Evolutionary conservation across 768 basidiomycete genomes (phyloP), one percentile per base, ranked within the genome.

Genomic region (Boletus tylopilopsis): DNA sequence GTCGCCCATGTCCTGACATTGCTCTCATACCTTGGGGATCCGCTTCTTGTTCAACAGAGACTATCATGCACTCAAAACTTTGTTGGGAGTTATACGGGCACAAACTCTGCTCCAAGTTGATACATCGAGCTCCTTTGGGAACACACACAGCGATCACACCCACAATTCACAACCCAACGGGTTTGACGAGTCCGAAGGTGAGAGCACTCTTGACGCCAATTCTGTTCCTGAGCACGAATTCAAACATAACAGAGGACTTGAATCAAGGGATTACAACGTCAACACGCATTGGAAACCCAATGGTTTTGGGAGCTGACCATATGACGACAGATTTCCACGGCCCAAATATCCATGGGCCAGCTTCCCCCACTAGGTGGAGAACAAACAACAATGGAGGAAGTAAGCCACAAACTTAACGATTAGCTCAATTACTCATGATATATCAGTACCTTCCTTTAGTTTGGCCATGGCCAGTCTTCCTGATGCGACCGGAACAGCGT

Each of bases 31-130:
- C 23, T 22, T 30, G 41, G 49, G n/a, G 18, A 43, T 48, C 7
- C 37, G 3, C 21, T 38, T 41, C 38, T 36, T 24, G 16, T 24
- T 23, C 27, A 32, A 30, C 55, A 90, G 88, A 62, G 80, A 90
- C 63, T 91, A 90, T 59, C 76, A 77, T 2, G 79, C 75, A 9
- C 77, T 91, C 15, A 90, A 90, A 67, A 84, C 79, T 54, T 73
- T 75, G 13, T 83, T 90, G 21, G 71, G 72, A 13, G 74, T 75
- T 2, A 80, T 89, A 47, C 76, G 76, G 29, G 70, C 68, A 47
- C 44, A 44, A 16, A 18, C 25, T 13, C 13, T 51, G 7, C 67
- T 64, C 0, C 68, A 70, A 46, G 32, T 61, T 10, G 50, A 59
- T 18, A 30, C 45, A 11, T 49, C 46, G 38, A 56, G 38, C 45